Evolutionary conservation across 2,329 filamentous ascomycete genomes (phyloP).

Genomic region (Dactylellina haptotyla): DNA sequence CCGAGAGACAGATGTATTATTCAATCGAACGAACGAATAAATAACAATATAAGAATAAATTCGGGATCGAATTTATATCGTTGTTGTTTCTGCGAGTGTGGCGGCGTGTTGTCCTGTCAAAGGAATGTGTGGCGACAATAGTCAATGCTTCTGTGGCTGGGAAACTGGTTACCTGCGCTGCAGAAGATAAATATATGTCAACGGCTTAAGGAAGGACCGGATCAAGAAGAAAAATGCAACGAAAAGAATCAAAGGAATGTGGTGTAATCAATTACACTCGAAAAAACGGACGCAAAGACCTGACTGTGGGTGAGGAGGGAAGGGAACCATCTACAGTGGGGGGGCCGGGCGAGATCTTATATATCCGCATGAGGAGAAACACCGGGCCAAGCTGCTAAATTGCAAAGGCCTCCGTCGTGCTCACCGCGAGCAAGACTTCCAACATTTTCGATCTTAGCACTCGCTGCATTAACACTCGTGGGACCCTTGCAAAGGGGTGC

Average conservation of each 20-base stretch:
- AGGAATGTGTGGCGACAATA: conserved; percentile 40
- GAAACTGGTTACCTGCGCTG: conserved; percentile 38
- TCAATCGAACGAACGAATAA: background rate
- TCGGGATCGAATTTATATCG: background rate
- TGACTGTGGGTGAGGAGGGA: conserved; percentile 49
- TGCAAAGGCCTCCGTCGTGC: no score
- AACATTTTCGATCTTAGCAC: no score
- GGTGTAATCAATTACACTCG: conserved; percentile 12
- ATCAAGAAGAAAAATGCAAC: conserved; percentile 4
- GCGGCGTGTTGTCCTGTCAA: conserved; percentile 43
- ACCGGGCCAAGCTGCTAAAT: no score
- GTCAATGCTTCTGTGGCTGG: conserved; percentile 17
- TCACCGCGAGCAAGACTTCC: no score
- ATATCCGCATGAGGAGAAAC: conserved; percentile 30
- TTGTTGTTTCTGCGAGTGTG: background rate
- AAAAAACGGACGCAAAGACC: conserved; percentile 31
- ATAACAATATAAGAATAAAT: conserved; percentile 1
- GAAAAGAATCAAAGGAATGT: conserved; percentile 47
- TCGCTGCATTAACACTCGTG: conserved; percentile 15
- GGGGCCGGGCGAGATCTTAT: conserved; percentile 37
- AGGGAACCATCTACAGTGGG: conserved; percentile 15
- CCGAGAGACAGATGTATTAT: background rate
- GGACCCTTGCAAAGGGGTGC: conserved; percentile 23
- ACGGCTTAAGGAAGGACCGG: conserved; percentile 5
- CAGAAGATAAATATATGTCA: conserved; percentile 10